Evolutionary conservation across 2,329 filamentous ascomycete species (phyloP).

Genomic region (Trichoderma citrinoviride): DNA sequence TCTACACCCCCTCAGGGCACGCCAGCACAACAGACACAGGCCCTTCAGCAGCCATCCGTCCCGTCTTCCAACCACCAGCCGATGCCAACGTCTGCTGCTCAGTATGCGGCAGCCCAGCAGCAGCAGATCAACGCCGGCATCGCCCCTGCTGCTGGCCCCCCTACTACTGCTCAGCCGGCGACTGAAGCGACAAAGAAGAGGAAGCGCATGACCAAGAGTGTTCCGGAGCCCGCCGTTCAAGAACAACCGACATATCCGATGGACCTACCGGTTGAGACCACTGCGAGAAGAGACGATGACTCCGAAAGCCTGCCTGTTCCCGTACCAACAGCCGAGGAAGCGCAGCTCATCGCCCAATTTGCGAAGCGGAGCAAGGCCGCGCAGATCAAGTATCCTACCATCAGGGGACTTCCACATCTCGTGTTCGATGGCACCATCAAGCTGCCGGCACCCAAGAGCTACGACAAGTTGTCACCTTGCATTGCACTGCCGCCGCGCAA

Average conservation of each 20-base stretch:
- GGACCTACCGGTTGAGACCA: constrained; percentile 34
- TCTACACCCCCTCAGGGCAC: constrained; percentile 19
- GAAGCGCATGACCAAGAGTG: constrained; percentile 36
- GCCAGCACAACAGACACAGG: constrained; percentile 21
- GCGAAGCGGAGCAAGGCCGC: constrained; percentile 38
- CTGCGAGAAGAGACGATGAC: constrained; percentile 37
- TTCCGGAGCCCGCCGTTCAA: constrained; percentile 28
- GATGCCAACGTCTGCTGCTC: constrained; percentile 3
- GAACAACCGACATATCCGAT: constrained; percentile 29
- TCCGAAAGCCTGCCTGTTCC: constrained; percentile 35
- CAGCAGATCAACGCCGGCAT: constrained; percentile 26
- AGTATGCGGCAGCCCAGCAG: constrained; percentile 30
- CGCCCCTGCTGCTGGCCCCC: neutral
- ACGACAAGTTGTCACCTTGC: constrained; percentile 45
- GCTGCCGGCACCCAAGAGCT: constrained; percentile 44
- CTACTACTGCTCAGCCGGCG: constrained; percentile 18
- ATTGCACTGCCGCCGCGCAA: constrained; percentile 42
- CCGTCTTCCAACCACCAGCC: constrained; percentile 8
- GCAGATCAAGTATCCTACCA: constrained; percentile 39
- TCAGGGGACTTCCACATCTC: constrained; percentile 41
- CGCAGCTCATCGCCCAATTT: constrained; percentile 39
- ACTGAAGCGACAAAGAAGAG: constrained; percentile 40
- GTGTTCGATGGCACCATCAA: constrained; percentile 41
- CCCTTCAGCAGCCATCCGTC: constrained; percentile 19
- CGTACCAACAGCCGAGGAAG: constrained; percentile 35